Evolutionary conservation across 2,329 filamentous ascomycete species (phyloP).

Genomic region (Sarocladium kiliense): DNA sequence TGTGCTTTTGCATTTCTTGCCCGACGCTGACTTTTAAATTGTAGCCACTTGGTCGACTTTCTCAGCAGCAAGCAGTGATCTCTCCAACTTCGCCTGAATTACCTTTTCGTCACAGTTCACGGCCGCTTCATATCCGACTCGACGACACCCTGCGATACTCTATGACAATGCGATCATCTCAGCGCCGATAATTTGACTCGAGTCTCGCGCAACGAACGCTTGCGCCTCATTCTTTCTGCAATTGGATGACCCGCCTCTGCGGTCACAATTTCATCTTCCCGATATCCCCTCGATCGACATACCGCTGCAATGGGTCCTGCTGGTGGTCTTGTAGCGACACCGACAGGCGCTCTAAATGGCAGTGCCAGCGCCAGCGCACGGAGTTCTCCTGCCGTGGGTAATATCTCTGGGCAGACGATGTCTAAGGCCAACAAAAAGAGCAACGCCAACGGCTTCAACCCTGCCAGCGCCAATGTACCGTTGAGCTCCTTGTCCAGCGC

Average conservation of each 20-base stretch:
- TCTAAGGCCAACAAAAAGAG: conserved; percentile 48
- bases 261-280: not conserved
- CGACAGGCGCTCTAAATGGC: conserved; percentile 18
- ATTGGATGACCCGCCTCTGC: conserved; percentile 7
- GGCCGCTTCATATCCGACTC: not conserved
- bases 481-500: conserved; percentile 52
- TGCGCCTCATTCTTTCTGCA: not conserved
- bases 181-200: conserved; percentile 6
- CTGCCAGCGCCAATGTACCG: conserved; percentile 43
- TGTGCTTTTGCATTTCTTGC: not conserved
- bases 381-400: conserved; percentile 43
- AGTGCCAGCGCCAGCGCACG: conserved; percentile 41
- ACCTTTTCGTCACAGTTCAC: not conserved
- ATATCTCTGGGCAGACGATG: conserved; percentile 26
- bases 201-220: not conserved
- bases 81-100: not conserved
- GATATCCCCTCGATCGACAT: not conserved
- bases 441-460: conserved; percentile 49
- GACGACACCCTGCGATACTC: not conserved
- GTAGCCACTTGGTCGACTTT: not conserved
- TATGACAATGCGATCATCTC: conserved; percentile 10
- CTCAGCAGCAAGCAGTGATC: not conserved
- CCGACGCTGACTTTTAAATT: conserved; percentile 3
- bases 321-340: conserved; percentile 30
- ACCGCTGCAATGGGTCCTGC: conserved; percentile 32